Conservation (phyloP, 345 rosid genomes). For the Litchi chinensis region DNA sequence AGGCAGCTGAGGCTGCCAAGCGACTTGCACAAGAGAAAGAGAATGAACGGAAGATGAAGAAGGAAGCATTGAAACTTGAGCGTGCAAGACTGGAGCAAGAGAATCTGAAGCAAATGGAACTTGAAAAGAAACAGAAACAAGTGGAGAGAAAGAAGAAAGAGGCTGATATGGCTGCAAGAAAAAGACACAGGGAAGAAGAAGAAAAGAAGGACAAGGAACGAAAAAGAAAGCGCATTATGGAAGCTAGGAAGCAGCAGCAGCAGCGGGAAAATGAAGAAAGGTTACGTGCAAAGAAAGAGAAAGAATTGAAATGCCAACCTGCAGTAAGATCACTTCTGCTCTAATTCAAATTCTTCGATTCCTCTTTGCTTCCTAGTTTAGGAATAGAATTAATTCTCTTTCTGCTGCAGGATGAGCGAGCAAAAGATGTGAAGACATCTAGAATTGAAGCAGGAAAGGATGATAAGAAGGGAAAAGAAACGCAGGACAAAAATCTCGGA, state of each 20-base stretch:
- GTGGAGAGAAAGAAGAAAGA: conserved; percentile 76
- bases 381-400: conserved; percentile 9
- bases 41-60: conserved; percentile 78
- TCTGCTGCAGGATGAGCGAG: conserved; percentile 45
- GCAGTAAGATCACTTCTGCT: conserved; percentile 35
- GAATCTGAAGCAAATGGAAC: conserved; percentile 57
- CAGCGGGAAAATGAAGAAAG: conserved; percentile 53
- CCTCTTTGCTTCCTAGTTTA: not conserved
- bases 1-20: conserved; percentile 85
- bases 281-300: conserved; percentile 47
- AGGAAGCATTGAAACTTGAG: conserved; percentile 78
- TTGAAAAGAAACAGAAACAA: conserved; percentile 75
- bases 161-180: conserved; percentile 73
- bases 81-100: conserved; percentile 76
- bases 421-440: conserved; percentile 33
- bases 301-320: conserved; percentile 44
- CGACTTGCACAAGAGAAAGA: conserved; percentile 85
- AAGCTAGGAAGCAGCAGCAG: conserved; percentile 48
- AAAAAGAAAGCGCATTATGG: conserved; percentile 68
- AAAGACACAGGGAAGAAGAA: conserved; percentile 72
- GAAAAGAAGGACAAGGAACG: conserved; percentile 70
- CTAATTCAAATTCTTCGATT: not conserved
- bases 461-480: conserved; percentile 33
- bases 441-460: conserved; percentile 34
- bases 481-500: conserved; percentile 23